Conservation (phyloP, 352 stramenopile species). For the Phytophthora megakarya region DNA sequence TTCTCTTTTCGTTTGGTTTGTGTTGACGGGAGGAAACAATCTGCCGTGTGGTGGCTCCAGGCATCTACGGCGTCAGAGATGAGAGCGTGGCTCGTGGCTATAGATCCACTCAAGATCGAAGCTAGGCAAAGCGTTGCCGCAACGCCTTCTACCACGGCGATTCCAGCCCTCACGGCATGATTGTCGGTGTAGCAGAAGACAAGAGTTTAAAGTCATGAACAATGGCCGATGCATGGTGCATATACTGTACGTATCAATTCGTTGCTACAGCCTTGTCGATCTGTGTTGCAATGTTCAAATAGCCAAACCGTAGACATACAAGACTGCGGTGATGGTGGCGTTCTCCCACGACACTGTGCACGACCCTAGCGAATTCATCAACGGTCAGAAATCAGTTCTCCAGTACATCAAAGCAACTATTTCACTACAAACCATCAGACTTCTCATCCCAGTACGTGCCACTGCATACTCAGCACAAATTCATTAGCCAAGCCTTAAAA, state of each 20-base stretch:
- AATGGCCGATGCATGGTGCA: not conserved
- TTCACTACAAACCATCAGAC: conserved; percentile 51
- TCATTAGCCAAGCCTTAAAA: not conserved
- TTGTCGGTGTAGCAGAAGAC: not conserved
- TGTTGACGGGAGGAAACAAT: conserved; percentile 52
- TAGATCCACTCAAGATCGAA: conserved; percentile 74
- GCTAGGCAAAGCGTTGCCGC: conserved; percentile 26
- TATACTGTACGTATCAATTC: not conserved
- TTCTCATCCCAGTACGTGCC: conserved; percentile 78
- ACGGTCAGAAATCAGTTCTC: not conserved
- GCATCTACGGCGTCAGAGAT: conserved; percentile 70
- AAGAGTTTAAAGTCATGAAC: not conserved
- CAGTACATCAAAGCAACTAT: not conserved
- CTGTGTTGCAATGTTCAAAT: conserved; percentile 16
- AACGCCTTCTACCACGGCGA: conserved; percentile 21
- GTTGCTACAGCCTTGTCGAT: not conserved
- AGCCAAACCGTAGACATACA: conserved; percentile 76
- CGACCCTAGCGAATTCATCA: conserved; percentile 37
- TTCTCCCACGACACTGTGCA: conserved; percentile 84
- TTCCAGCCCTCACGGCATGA: conserved; percentile 39
- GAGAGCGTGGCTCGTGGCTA: conserved; percentile 69
- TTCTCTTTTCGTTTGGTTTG: conserved; percentile 81
- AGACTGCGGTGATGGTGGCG: conserved; percentile 60
- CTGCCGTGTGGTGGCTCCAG: conserved; percentile 76
- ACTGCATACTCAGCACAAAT: conserved; percentile 26